These are phyloP conservation scores for Curvularia lunata DNA, from an alignment of 2,329 filamentous ascomycete genomes.

Conservation along the genomic window DNA sequence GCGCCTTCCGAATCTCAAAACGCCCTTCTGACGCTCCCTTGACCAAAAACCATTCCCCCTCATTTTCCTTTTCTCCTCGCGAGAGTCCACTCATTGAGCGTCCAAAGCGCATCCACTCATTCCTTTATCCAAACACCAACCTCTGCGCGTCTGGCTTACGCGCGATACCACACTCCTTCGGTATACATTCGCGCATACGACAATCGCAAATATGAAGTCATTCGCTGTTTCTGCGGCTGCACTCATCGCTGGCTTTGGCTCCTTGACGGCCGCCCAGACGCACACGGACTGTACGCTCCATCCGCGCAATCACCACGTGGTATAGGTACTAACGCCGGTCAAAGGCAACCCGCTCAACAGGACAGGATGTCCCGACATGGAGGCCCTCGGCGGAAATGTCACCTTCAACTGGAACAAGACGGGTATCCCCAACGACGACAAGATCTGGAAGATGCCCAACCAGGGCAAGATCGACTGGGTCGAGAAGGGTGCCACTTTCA, in stretches of 20 bases:
- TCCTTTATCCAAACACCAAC: slow-evolving; percentile 29
- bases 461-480: slow-evolving; percentile 70
- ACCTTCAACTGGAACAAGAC: slow-evolving; percentile 61
- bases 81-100: slow-evolving; percentile 41
- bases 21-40: slow-evolving; percentile 36
- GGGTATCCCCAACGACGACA: slow-evolving; percentile 44
- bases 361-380: slow-evolving; percentile 70
- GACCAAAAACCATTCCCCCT: slow-evolving; percentile 16
- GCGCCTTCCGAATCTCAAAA: slow-evolving; percentile 34
- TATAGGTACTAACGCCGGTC: background rate
- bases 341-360: slow-evolving; percentile 72
- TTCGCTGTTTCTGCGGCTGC: slow-evolving; percentile 46
- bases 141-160: slow-evolving; percentile 47
- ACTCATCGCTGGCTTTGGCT: slow-evolving; percentile 45
- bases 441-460: slow-evolving; percentile 68
- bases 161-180: slow-evolving; percentile 42
- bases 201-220: slow-evolving; percentile 36
- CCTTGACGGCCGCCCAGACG: slow-evolving; percentile 72
- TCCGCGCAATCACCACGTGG: background rate
- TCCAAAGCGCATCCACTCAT: slow-evolving; percentile 23
- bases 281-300: slow-evolving; percentile 63
- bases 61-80: slow-evolving; percentile 26
- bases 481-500: slow-evolving; percentile 71
- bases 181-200: slow-evolving; percentile 11
- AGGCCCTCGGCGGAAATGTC: slow-evolving; percentile 69